Conservation (phyloP, 805 yeast species). For the Ogataea pilisensis region DNA sequence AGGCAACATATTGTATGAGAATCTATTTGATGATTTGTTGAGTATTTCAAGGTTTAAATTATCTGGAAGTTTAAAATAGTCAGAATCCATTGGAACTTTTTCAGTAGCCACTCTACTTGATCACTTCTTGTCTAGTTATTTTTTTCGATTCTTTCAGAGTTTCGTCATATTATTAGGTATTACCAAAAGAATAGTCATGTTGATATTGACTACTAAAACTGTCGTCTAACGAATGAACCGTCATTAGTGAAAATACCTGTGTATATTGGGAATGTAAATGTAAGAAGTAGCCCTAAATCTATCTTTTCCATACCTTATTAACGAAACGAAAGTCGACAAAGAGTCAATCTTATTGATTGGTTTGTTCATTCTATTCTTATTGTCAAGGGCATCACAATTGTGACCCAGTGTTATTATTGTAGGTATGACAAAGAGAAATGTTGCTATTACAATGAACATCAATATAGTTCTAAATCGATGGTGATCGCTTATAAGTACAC, state of each 20-base stretch:
- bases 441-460: no score
- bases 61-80: slow-evolving; percentile 61
- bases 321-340: no score
- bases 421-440: no score
- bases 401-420: no score
- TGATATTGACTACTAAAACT: slow-evolving; percentile 70
- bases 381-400: no score
- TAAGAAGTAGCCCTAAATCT: slow-evolving; percentile 19
- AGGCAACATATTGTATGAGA: slow-evolving; percentile 20
- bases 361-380: no score
- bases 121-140: slow-evolving; percentile 54
- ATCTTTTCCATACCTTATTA: no score
- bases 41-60: slow-evolving; percentile 59
- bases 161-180: no score
- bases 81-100: slow-evolving; percentile 46
- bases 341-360: no score
- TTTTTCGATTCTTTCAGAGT: slow-evolving; percentile 64
- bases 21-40: slow-evolving; percentile 39
- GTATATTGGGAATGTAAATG: slow-evolving; percentile 21
- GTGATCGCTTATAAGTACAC: no score
- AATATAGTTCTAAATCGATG: no score
- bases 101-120: slow-evolving; percentile 75
- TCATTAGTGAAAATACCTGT: slow-evolving; percentile 11
- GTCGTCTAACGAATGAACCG: slow-evolving; percentile 62
- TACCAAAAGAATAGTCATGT: no score